Base-by-base conservation (phyloP, 2,329 filamentous ascomycete species). In the Phyllachora maydis region DNA sequence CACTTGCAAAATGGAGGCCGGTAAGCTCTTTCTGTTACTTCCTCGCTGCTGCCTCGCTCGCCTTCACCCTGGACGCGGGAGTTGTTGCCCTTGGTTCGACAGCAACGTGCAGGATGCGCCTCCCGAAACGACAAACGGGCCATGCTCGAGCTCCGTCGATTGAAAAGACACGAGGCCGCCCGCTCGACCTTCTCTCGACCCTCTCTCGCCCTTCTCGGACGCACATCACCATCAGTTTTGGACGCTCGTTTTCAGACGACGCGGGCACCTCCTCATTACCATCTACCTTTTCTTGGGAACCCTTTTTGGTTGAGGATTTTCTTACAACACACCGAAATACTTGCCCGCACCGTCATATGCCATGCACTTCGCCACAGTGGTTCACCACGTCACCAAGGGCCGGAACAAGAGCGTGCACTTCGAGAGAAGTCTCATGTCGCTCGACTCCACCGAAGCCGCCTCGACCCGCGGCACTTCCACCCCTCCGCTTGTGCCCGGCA, bases 321-420 rank as follows among this genome's bases (percentile, higher is more conserved):
- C 28, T 35, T 32, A 31, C 25, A 28, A 25, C 23, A 23, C 26
- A 28, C 30, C 24, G 24, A 25, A 29, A 30, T 32, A 32, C 28
- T 23, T 23, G 18, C 18, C 23, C 16, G 24, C 19, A 26, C 16
- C 23, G 14, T 21, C 24, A 19, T 12, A 25, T 34, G 37, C 28
- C 28, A 47, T 47, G 42, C 40, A 46, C 35, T 42, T 53, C 35
- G 49, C 54, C 30, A 39, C 55, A 28, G 39, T 56, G 37, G 45
- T 49, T 19, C 39, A 50, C 14, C 48, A 58, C 25, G 35, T 32
- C 26, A 45, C 44, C 32, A 56, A 48, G 34, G 37, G 45, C 28
- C 56, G 56, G 27, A 47, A 52, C 27, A 51, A 50, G 33, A 63
- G 56, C 35, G 42, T 59, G 19, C 57, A 63, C 30, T 43, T 61